Percentiles rank a stretch among this genome's conserved stretches.
These are phyloP conservation scores for Wickerhamiella sergipiensis DNA, from an alignment of 805 yeast species.

Conservation along the genomic window DNA sequence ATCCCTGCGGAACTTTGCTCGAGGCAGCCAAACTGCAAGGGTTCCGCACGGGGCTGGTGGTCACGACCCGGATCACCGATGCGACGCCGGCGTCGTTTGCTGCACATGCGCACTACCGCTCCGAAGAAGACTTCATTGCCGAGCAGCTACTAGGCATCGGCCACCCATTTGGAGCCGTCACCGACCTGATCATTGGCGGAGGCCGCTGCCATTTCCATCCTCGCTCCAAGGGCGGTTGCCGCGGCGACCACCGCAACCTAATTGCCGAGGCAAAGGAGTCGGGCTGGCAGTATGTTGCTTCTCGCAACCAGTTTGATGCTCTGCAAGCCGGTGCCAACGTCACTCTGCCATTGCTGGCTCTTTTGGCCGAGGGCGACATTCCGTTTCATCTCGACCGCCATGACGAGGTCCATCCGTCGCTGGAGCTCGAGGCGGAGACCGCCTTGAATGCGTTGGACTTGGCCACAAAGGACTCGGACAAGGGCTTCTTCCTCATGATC, in stretches of 20 bases:
- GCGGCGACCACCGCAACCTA: slow-evolving; percentile 57
- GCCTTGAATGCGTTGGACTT: slow-evolving; percentile 56
- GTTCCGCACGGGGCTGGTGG: slow-evolving; percentile 77
- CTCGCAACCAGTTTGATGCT: slow-evolving; percentile 44
- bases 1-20: slow-evolving; percentile 78
- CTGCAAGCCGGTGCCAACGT: slow-evolving; percentile 46
- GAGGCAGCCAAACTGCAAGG: slow-evolving; percentile 80
- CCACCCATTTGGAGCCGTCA: slow-evolving; percentile 71
- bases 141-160: slow-evolving; percentile 65
- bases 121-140: slow-evolving; percentile 75
- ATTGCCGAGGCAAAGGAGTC: slow-evolving; percentile 43
- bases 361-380: slow-evolving; percentile 63
- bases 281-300: slow-evolving; percentile 56
- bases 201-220: slow-evolving; percentile 66
- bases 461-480: slow-evolving; percentile 57
- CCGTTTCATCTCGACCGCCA: slow-evolving; percentile 77
- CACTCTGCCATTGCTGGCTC: slow-evolving; percentile 61
- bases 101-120: slow-evolving; percentile 62
- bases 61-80: slow-evolving; percentile 82
- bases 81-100: slow-evolving; percentile 92
- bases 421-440: slow-evolving; percentile 62
- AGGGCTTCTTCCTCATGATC: slow-evolving; percentile 74
- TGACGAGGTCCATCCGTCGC: slow-evolving; percentile 47
- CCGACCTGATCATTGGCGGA: slow-evolving; percentile 84
- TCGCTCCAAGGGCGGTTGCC: slow-evolving; percentile 43